A percentile compares a stretch with the other conserved stretches of the same genome.
These are phyloP conservation scores for Penicillium hordei DNA, from an alignment of 2,329 filamentous ascomycete genomes.

Conservation along the genomic window DNA sequence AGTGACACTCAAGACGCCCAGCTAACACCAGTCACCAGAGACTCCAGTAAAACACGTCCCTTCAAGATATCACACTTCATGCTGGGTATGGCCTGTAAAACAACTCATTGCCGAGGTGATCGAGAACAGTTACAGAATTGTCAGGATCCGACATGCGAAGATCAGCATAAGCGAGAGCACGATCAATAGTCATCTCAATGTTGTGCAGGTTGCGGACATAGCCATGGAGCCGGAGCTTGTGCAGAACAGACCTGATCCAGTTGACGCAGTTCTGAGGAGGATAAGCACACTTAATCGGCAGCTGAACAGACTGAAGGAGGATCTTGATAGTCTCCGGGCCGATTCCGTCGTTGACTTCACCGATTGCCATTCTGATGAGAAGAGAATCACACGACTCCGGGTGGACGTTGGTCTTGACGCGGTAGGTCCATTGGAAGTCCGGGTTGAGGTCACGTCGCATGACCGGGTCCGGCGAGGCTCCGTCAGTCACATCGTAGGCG, in stretches of 20 bases:
- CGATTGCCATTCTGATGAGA: constrained; percentile 3
- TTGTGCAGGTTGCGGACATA: background rate
- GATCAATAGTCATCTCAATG: background rate
- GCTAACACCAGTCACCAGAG: background rate
- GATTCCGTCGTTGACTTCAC: background rate
- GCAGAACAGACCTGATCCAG: background rate
- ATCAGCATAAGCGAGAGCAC: constrained; percentile 8
- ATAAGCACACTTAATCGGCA: background rate
- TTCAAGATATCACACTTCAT: background rate
- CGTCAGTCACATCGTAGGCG: constrained; percentile 9
- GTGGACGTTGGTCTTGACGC: background rate
- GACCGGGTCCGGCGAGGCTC: background rate
- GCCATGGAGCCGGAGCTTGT: background rate
- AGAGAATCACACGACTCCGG: constrained; percentile 1
- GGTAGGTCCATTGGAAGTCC: constrained; percentile 5
- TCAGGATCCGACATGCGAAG: background rate
- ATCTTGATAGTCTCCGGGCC: background rate
- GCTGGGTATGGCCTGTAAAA: background rate
- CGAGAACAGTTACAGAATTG: background rate
- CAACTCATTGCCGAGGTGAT: constrained; percentile 1
- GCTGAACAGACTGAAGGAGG: background rate
- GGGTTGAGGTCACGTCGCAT: background rate
- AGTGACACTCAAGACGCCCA: background rate
- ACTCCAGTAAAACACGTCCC: background rate
- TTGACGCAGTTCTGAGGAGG: background rate